Percentiles rank a stretch among this genome's conserved stretches.
These are phyloP conservation scores for Curvularia spicifera DNA, from an alignment of 2,329 filamentous ascomycete genomes.

Conservation along the genomic window DNA sequence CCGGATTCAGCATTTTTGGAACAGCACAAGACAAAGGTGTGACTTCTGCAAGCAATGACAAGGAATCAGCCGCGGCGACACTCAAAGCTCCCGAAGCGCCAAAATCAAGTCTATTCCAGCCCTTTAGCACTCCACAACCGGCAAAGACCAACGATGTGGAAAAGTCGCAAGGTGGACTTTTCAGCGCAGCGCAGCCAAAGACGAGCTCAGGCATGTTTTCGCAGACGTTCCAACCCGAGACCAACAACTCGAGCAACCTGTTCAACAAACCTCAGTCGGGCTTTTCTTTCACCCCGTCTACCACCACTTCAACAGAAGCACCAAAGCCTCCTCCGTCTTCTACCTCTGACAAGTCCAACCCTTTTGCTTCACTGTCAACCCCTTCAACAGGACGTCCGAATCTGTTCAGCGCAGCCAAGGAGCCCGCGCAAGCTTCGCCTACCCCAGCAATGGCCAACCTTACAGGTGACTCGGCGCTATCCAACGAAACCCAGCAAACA, in stretches of 20 bases:
- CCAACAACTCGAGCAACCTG: constrained; percentile 13
- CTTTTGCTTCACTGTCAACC: constrained; percentile 23
- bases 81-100: constrained; percentile 23
- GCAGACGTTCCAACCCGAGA: constrained; percentile 25
- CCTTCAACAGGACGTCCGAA: constrained; percentile 22
- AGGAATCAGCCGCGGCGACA: constrained; percentile 10
- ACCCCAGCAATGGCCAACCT: constrained; percentile 22
- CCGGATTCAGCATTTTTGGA: constrained; percentile 27
- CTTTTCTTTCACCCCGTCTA: constrained; percentile 16
- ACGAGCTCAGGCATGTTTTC: constrained; percentile 30
- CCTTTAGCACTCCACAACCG: constrained; percentile 35
- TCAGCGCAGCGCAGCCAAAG: constrained; percentile 31
- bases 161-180: constrained; percentile 24
- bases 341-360: constrained; percentile 23
- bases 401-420: constrained; percentile 25
- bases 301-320: constrained; percentile 13
- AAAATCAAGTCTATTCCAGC: constrained; percentile 28
- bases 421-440: constrained; percentile 20
- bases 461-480: constrained; percentile 8
- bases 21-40: constrained; percentile 20
- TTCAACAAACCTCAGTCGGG: constrained; percentile 22
- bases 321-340: constrained; percentile 12
- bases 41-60: constrained; percentile 10
- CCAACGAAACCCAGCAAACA: constrained; percentile 10
- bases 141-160: constrained; percentile 25